Evolutionary conservation across 1,284 basidiomycete species (phyloP), one percentile per base, ranked within the genome.

Genomic region (Heterobasidion occidentale): DNA sequence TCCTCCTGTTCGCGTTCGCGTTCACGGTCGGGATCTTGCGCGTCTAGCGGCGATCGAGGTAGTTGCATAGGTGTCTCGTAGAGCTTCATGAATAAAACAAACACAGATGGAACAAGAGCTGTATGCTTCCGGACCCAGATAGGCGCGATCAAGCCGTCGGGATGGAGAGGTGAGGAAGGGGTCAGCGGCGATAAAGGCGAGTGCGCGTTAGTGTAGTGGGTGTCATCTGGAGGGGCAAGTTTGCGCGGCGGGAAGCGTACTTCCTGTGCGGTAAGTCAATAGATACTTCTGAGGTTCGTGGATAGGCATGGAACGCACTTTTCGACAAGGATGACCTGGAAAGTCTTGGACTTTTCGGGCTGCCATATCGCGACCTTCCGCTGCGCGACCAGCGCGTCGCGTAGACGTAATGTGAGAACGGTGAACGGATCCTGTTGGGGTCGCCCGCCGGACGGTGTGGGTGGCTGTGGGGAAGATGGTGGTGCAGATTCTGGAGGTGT

Each of bases 91-190:
- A 98, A 96, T 51, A 95, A 76, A 6, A 98, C 90, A 69, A 98
- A 97, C 0, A 98, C 93, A 15, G 90, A 86, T 0, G 96, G 95
- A 0, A 98, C 75, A 36, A 96, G 82, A 8, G 92, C 86, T 0
- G 92, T 90, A 66, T 98, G 95, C 71, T 98, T 99, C 50, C 94
- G 80, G 15, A 98, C 85, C 96, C 96, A 99, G 64, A 98, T 92
- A 0, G 95, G 96, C 1, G 95, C 93, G 57, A 99, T 92, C 51
- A 99, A 74, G 0, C 96, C 96, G 68, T 99, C 96, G 0, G 96
- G 96, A 68, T 92, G 83, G 14, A 97, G 76, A 0, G 96, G 95
- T 0, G 93, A 95, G 1, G 86, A 80, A 0, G 90, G 86, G 0
- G 91, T 92, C 33, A 97, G 73, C 0, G 96, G 96, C 0, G 92